Conservation (phyloP, 2,329 filamentous ascomycete genomes). For the Trichophyton mentagrophytes region DNA sequence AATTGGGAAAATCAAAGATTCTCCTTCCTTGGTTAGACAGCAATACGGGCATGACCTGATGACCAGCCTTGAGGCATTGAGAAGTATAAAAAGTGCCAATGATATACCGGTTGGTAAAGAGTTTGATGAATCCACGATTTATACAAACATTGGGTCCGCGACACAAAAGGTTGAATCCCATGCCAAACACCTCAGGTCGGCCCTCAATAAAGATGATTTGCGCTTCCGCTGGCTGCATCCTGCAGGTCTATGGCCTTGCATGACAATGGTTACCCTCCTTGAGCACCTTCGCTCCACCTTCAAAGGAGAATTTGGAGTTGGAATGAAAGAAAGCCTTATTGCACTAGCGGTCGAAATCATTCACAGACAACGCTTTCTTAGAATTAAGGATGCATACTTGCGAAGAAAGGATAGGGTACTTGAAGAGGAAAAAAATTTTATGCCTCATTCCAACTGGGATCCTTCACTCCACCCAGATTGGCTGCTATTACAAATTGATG, state of each 20-base stretch:
- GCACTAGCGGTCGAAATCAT: slow-evolving; percentile 20
- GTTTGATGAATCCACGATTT: background rate
- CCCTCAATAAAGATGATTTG: slow-evolving; percentile 18
- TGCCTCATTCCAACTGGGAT: slow-evolving; percentile 46
- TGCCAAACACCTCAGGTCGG: slow-evolving; percentile 12
- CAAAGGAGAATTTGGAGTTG: slow-evolving; percentile 1
- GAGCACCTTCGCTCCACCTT: slow-evolving; percentile 29
- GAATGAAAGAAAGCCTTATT: slow-evolving; percentile 7
- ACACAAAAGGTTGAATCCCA: slow-evolving; percentile 12
- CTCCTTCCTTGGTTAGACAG: slow-evolving; percentile 7
- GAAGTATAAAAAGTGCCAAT: background rate
- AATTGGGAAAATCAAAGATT: slow-evolving; percentile 3
- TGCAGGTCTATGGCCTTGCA: slow-evolving; percentile 30
- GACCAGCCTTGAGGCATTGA: slow-evolving; percentile 26
- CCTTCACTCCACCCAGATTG: slow-evolving; percentile 46
- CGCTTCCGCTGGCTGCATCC: slow-evolving; percentile 29
- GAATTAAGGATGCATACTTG: slow-evolving; percentile 15
- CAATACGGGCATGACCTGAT: slow-evolving; percentile 29
- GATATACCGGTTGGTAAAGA: background rate
- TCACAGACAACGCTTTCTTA: slow-evolving; percentile 19
- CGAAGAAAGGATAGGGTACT: background rate
- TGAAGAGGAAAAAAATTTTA: slow-evolving; percentile 35
- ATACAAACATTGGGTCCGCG: slow-evolving; percentile 12
- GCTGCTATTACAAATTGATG: slow-evolving; percentile 55
- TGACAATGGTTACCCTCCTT: slow-evolving; percentile 32